phyloP scores from a whole-genome alignment of 352 stramenopile genomes.

The Phytophthora boehmeriae region DNA sequence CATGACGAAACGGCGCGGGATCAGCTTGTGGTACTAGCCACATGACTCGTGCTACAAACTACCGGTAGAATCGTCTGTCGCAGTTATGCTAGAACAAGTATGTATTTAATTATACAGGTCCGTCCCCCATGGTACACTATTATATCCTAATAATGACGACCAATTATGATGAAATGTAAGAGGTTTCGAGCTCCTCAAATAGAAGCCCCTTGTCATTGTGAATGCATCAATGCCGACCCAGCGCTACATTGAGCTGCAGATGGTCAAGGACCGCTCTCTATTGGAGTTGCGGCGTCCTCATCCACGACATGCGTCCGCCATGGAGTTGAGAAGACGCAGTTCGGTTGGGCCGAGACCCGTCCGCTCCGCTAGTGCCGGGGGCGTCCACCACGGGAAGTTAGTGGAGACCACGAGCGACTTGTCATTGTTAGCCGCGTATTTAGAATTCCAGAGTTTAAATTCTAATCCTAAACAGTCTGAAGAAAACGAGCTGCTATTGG shows the following conservation, averaged over 20 bases:
- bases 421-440: conserved; percentile 23
- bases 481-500: neutral
- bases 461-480: neutral
- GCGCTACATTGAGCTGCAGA: conserved; percentile 37
- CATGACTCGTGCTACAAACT: no score
- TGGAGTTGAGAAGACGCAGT: conserved; percentile 21
- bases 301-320: conserved; percentile 20
- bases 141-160: conserved; percentile 5
- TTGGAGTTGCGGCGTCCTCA: conserved; percentile 14
- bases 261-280: conserved; percentile 31
- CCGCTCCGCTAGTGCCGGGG: conserved; percentile 13
- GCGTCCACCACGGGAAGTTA: conserved; percentile 17
- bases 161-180: conserved; percentile 7
- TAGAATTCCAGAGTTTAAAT: conserved; percentile 1
- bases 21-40: no score
- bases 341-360: conserved; percentile 8
- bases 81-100: no score
- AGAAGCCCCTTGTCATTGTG: conserved; percentile 7
- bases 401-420: conserved; percentile 33
- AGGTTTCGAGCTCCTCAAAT: neutral
- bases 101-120: neutral
- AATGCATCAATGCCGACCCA: conserved; percentile 25
- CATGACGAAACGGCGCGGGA: no score
- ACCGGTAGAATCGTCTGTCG: no score
- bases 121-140: neutral